Conservation (phyloP, 2,329 filamentous ascomycete genomes). For the Chrysoporthe puriensis region DNA sequence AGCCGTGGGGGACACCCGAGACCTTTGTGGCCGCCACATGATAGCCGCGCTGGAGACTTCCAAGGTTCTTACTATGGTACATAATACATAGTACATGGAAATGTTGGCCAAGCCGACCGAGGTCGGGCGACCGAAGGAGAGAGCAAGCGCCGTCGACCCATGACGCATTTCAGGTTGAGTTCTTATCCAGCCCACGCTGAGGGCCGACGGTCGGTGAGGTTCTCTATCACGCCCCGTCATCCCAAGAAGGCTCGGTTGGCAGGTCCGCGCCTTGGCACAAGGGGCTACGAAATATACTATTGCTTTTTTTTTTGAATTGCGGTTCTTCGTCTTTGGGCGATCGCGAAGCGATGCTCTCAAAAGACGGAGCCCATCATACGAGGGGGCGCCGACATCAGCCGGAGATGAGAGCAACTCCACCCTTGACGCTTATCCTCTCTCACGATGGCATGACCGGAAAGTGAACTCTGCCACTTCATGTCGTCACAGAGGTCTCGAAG, state of each 20-base stretch:
- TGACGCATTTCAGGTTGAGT: background rate
- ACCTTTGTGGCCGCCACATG: too few species aligned
- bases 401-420: slow-evolving; percentile 1
- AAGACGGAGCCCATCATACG: background rate
- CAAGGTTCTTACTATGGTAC: too few species aligned
- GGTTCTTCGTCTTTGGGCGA: background rate
- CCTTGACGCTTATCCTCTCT: background rate
- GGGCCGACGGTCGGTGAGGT: background rate
- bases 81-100: too few species aligned
- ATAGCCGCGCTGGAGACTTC: too few species aligned
- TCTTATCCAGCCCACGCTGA: background rate
- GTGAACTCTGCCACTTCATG: slow-evolving; percentile 14
- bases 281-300: background rate
- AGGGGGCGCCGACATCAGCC: background rate
- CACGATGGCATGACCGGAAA: background rate
- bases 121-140: background rate
- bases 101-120: too few species aligned
- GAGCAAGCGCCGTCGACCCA: background rate
- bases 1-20: too few species aligned
- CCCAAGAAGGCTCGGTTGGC: background rate
- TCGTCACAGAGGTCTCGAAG: background rate
- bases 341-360: background rate
- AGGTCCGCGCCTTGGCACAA: background rate
- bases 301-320: background rate
- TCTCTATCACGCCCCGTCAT: background rate